Evolutionary conservation across 345 rosid genomes (phyloP), one percentile per base, ranked within the genome.

Genomic region (Hibiscus tridactylites): DNA sequence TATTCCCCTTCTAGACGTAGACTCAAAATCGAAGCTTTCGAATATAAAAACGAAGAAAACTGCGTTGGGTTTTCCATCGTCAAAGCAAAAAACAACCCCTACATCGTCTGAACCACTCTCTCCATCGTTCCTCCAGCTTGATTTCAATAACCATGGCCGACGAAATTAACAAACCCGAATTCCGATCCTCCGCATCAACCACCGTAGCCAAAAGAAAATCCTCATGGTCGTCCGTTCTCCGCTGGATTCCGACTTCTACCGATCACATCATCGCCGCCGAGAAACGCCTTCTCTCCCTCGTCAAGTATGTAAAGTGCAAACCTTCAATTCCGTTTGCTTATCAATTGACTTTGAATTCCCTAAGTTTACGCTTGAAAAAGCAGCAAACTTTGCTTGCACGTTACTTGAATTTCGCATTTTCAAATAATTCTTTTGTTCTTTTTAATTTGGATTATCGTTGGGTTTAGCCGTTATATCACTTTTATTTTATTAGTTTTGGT

Each of bases 221-320:
- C 4, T 47, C 81, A 56, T 95, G 97, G 96, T 97, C 96, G 0
- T 83, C 92, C 63, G 73, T 86, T n/a, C 92, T 92, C 84, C 97
- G 98, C 10, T 96, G 99, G 99, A 84, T 96, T 64, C 98, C 99
- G 21, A 88, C 98, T 49, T 92, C 99, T 78, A 89, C 91, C 82
- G 88, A 89, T 42, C 87, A 79, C 75, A 85, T 95, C 83, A 86
- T 95, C 77, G 92, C 91, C 77, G 88, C 98, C 73, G 98, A 95
- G 86, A 89, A 92, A 21, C 97, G 97, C 61, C 99, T 95, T 50
- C 97, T 95, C 71, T 88, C 93, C 52, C 58, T 85, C 33, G 82
- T 95, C 89, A 89, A 90, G 99, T 90, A 82, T 68, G 1, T 37
- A 2, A n/a, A n/a, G n/a, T n/a, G n/a, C n/a, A n/a, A 2, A 19